Percentiles rank a stretch among this genome's conserved stretches.
Evolutionary conservation across 108 stramenopile genomes (phyloP).

Genomic region (Heterococcus sp.): DNA sequence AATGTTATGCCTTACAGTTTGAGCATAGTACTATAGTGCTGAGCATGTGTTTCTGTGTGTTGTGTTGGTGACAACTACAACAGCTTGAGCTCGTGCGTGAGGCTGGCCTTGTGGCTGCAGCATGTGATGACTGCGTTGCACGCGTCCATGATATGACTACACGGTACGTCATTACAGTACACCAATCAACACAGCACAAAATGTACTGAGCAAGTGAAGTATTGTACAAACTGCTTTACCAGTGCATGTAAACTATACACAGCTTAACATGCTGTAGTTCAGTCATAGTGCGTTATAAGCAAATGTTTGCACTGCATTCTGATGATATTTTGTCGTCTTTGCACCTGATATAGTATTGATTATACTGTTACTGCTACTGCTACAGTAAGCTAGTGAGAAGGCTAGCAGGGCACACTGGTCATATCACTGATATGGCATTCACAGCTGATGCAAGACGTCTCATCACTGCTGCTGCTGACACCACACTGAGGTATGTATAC

Average conservation of each 20-base stretch:
- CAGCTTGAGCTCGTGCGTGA: slow-evolving; percentile 37
- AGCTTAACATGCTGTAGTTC: too few species aligned
- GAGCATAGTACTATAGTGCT: not conserved
- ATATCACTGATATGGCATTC: slow-evolving; percentile 79
- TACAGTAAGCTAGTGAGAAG: slow-evolving; percentile 39
- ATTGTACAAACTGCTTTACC: too few species aligned
- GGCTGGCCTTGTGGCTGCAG: slow-evolving; percentile 47
- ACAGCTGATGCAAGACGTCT: slow-evolving; percentile 83
- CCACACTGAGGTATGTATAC: slow-evolving; percentile 62
- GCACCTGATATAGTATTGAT: too few species aligned
- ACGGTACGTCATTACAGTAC: not conserved
- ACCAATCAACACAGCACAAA: too few species aligned
- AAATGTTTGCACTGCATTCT: too few species aligned
- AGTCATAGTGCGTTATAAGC: too few species aligned
- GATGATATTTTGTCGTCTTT: too few species aligned
- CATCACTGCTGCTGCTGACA: slow-evolving; percentile 75
- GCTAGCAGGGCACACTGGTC: slow-evolving; percentile 66
- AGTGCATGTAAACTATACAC: too few species aligned
- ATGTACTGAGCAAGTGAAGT: too few species aligned
- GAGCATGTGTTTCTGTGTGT: not conserved
- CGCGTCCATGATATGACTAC: slow-evolving; percentile 45
- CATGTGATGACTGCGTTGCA: slow-evolving; percentile 40
- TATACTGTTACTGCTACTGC: too few species aligned
- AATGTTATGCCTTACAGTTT: too few species aligned
- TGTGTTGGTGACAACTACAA: too few species aligned